Evolutionary conservation across 371 early-diverging fungal species (phyloP).

Genomic region (Mortierella sp.): DNA sequence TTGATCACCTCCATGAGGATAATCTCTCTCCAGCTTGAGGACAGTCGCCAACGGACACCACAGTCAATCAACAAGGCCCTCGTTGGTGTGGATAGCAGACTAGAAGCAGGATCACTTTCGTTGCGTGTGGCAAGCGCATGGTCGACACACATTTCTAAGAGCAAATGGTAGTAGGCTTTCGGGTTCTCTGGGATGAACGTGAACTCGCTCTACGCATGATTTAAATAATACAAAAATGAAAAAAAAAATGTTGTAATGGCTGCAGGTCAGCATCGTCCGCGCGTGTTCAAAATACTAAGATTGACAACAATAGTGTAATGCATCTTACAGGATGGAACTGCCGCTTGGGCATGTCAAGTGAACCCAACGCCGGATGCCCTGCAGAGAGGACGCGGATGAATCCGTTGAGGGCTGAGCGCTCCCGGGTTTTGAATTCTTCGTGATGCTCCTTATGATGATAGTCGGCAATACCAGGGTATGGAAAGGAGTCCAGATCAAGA

Average conservation of each 20-base stretch:
- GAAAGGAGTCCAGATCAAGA: constrained; percentile 38
- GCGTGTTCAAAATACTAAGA: background rate
- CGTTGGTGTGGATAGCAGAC: constrained; percentile 66
- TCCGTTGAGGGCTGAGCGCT: constrained; percentile 39
- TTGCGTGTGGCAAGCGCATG: constrained; percentile 60
- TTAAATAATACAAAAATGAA: background rate
- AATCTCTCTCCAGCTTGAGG: constrained; percentile 72
- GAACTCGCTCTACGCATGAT: constrained; percentile 60
- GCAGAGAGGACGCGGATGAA: constrained; percentile 39
- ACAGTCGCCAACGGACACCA: constrained; percentile 76
- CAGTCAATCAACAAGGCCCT: constrained; percentile 76
- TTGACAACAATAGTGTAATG: background rate
- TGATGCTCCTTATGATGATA: constrained; percentile 50
- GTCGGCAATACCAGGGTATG: constrained; percentile 44
- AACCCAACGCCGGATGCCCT: constrained; percentile 11
- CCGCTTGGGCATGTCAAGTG: constrained; percentile 22
- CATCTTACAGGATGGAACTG: constrained; percentile 35
- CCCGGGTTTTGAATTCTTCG: constrained; percentile 48
- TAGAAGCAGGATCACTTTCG: constrained; percentile 61
- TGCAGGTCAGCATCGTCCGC: background rate
- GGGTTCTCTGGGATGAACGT: constrained; percentile 70
- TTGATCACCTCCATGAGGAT: constrained; percentile 74
- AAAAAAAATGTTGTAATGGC: background rate
- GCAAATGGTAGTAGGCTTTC: constrained; percentile 63
- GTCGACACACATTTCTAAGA: constrained; percentile 71